Evolutionary conservation across 768 basidiomycete genomes (phyloP).

Genomic region (Auricularia sp.): DNA sequence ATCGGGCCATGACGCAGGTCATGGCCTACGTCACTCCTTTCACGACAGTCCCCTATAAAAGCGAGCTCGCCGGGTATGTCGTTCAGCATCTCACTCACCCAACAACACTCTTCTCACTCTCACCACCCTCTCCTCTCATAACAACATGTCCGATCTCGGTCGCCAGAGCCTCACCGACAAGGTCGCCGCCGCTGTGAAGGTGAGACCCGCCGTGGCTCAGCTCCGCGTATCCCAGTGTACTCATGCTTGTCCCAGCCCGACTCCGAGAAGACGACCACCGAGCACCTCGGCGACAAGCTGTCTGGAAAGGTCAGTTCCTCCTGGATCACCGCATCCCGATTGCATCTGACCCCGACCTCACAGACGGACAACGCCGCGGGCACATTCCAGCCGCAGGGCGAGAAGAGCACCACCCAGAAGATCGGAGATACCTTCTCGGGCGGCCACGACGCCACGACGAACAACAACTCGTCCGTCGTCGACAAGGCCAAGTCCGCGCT

Average conservation of each 20-base stretch:
- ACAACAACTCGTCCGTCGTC: slow-evolving; percentile 19
- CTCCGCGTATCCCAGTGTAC: background rate
- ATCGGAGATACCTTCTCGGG: slow-evolving; percentile 37
- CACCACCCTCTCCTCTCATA: background rate
- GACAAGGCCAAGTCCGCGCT: slow-evolving; percentile 45
- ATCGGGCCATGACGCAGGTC: background rate
- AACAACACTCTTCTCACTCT: background rate
- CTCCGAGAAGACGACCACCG: slow-evolving; percentile 15
- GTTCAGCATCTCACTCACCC: background rate
- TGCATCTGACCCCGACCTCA: too few relatives aligned
- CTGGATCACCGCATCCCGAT: too few relatives aligned
- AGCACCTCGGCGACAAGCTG: slow-evolving; percentile 45
- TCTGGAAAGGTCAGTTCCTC: slow-evolving; percentile 26
- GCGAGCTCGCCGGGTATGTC: background rate
- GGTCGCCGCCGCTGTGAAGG: slow-evolving; percentile 41
- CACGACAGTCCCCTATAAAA: background rate
- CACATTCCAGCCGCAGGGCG: slow-evolving; percentile 40
- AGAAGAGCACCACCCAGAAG: slow-evolving; percentile 45
- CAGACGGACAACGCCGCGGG: slow-evolving; percentile 36
- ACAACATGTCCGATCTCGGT: slow-evolving; percentile 42
- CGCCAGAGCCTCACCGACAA: slow-evolving; percentile 56
- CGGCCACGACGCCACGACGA: slow-evolving; percentile 39
- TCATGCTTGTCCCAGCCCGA: slow-evolving; percentile 11
- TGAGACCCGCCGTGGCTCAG: slow-evolving; percentile 10
- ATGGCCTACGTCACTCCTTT: background rate